Evolutionary conservation across 495 filamentous ascomycete genomes (phyloP), one percentile per base, ranked within the genome.

Genomic region (Coniosporium apollinis): DNA sequence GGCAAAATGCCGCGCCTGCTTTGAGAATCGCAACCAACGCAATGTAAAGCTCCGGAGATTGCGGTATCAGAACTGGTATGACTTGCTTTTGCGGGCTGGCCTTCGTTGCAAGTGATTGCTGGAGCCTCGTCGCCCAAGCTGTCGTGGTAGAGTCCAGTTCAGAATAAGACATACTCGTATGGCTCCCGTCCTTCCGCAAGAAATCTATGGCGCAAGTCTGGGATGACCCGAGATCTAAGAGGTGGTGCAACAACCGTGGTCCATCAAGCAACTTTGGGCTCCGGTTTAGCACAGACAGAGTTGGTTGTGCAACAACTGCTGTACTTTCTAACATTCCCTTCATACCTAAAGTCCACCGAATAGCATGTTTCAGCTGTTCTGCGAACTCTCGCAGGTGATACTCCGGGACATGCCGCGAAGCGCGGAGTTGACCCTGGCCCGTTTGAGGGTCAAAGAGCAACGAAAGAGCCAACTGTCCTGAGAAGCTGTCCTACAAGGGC

Each of bases 1-100:
- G 81, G 34, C 82, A 87, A 43, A 91, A 89, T 5, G 82, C 79
- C 5, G 62, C 78, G 0, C 83, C 83, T 5, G 74, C 70, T 45
- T 81, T 82, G 9, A 89, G 62, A 31, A 82, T 72, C 1, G 72
- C 82, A 4, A 91, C 49, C 30, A 76, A 64, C 0, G 77, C 52
- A 34, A 83, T 60, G 47, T 89, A 92, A 7, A 92, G 63, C 16
- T 72, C 61, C 14, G 70, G 65, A 4, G 66, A 72, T 49, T 89
- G 82, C 5, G 73, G 70, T 4, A 84, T 47, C 6, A 85, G 64
- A 5, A 89, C 58, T 0, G 83, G 82, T 13, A 89, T 62, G n/a
- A 84, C 62, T 20, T 25, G 33, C 22, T 28, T 19, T 25, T 22
- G n/a, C n/a, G n/a, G 13, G 4, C 9, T 25, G 5, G 13, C n/a